A percentile compares a stretch with the other conserved stretches of the same genome.
These are phyloP conservation scores for Solanum corneliomulleri DNA, from an alignment of 257 asterid genomes.

Conservation along the genomic window DNA sequence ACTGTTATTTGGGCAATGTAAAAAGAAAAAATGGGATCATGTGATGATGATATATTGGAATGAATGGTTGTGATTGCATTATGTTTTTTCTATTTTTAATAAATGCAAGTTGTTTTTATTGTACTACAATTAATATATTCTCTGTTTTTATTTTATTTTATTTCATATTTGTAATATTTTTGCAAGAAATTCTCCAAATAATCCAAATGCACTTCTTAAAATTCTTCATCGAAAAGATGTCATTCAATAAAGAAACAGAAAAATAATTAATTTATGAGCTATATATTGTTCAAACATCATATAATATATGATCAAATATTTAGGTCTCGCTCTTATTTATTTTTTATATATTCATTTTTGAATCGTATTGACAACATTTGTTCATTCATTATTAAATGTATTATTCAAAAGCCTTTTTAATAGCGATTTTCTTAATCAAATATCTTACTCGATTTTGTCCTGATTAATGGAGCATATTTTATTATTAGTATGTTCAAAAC, in stretches of 20 bases:
- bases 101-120: not conserved
- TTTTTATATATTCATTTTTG: too few species aligned
- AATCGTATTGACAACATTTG: too few species aligned
- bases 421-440: not conserved
- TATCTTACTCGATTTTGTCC: not conserved
- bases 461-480: not conserved
- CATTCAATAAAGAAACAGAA: too few species aligned
- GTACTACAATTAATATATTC: not conserved
- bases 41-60: not conserved
- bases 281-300: too few species aligned
- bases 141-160: not conserved
- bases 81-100: not conserved
- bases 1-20: not conserved
- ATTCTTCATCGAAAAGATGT: too few species aligned
- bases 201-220: too few species aligned
- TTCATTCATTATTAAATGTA: too few species aligned
- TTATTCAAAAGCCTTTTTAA: too few species aligned
- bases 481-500: not conserved
- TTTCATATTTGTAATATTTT: not conserved
- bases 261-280: too few species aligned
- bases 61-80: not conserved
- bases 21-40: not conserved
- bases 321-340: too few species aligned
- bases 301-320: too few species aligned
- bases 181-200: not conserved